These are phyloP conservation scores for Plasmodium chabaudi DNA, from an alignment of 169 alveolate species.

Conservation along the genomic window DNA sequence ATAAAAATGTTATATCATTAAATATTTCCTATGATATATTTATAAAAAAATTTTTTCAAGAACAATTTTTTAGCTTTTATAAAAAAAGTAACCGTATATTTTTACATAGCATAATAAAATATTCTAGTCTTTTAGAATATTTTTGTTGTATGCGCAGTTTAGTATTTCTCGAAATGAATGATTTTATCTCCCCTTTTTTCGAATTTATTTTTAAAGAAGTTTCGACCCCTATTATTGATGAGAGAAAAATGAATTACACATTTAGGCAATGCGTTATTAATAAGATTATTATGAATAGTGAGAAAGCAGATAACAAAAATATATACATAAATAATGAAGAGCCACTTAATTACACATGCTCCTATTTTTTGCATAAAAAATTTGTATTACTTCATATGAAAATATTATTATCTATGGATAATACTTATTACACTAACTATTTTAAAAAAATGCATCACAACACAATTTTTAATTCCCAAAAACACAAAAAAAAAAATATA, in stretches of 20 bases:
- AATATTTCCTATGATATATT: slow-evolving; percentile 69
- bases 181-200: slow-evolving; percentile 65
- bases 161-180: slow-evolving; percentile 73
- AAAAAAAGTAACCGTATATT: slow-evolving; percentile 65
- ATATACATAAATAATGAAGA: not conserved
- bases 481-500: not conserved
- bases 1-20: slow-evolving; percentile 45
- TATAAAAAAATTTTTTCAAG: slow-evolving; percentile 61
- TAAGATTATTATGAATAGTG: not conserved
- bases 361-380: slow-evolving; percentile 60
- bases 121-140: slow-evolving; percentile 54
- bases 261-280: slow-evolving; percentile 65
- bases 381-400: slow-evolving; percentile 62
- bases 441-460: not conserved
- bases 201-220: slow-evolving; percentile 71
- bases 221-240: slow-evolving; percentile 58
- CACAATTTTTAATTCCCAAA: not conserved
- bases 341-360: slow-evolving; percentile 23
- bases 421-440: slow-evolving; percentile 1
- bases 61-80: slow-evolving; percentile 47
- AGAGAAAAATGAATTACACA: slow-evolving; percentile 55
- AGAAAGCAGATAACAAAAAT: not conserved
- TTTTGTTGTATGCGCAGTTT: slow-evolving; percentile 74
- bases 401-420: slow-evolving; percentile 28
- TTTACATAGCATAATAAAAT: slow-evolving; percentile 69